Evolutionary conservation across 2,329 filamentous ascomycete genomes (phyloP).

Genomic region (Clarireedia hainanense): DNA sequence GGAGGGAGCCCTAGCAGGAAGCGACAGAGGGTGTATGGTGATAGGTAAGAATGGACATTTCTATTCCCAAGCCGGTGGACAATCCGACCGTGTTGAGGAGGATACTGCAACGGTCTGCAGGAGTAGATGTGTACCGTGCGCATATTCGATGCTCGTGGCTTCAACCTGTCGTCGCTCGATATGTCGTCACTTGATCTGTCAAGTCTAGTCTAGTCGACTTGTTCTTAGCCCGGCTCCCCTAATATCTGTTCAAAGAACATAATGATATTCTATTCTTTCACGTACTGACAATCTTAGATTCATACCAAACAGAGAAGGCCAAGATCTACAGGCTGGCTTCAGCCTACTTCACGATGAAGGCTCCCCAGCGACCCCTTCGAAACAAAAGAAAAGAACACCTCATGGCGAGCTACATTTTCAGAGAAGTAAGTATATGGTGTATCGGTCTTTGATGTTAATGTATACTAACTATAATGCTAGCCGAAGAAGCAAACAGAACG

Average conservation of each 20-base stretch:
- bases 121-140: no score
- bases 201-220: no score
- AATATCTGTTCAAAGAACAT: no score
- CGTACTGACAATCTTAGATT: constrained; percentile 53
- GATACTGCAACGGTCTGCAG: not conserved
- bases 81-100: not conserved
- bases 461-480: constrained; percentile 33
- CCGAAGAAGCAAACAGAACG: constrained; percentile 89
- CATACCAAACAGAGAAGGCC: constrained; percentile 87
- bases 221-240: no score
- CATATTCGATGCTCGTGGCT: no score
- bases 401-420: constrained; percentile 93
- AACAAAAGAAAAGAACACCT: constrained; percentile 73
- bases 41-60: constrained; percentile 32
- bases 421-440: constrained; percentile 54
- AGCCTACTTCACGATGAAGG: constrained; percentile 86
- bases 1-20: constrained; percentile 61
- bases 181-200: no score
- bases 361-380: constrained; percentile 84
- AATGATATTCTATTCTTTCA: not conserved
- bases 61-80: not conserved
- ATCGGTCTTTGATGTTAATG: not conserved
- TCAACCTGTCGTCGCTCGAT: no score
- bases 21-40: constrained; percentile 57
- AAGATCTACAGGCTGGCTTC: constrained; percentile 89